Percentiles rank a stretch among this genome's conserved stretches.
phyloP scores from a whole-genome alignment of 2,329 filamentous ascomycete genomes.

The Arthroderma sp. region DNA sequence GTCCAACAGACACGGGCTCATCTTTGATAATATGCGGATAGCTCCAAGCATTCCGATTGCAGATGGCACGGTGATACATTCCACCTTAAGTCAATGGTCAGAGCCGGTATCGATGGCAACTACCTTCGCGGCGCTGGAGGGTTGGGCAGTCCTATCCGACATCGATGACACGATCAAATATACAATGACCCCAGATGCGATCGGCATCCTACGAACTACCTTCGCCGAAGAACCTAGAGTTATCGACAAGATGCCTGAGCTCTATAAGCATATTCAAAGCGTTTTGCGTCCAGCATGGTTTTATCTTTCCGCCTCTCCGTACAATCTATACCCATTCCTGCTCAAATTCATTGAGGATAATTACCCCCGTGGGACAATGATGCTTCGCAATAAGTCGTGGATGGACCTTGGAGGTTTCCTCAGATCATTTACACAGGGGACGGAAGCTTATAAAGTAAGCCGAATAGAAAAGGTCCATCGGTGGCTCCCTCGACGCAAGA shows the following conservation, averaged over 20 bases:
- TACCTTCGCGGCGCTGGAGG: constrained; percentile 58
- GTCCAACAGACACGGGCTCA: constrained; percentile 58
- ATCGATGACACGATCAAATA: constrained; percentile 94
- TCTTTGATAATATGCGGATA: constrained; percentile 46
- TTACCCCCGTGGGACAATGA: constrained; percentile 66
- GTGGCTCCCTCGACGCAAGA: constrained; percentile 66
- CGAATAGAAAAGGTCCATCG: constrained; percentile 63
- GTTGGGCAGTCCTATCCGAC: constrained; percentile 79
- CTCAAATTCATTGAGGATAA: constrained; percentile 55
- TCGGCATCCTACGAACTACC: constrained; percentile 69
- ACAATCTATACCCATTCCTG: constrained; percentile 85
- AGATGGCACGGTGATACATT: constrained; percentile 37
- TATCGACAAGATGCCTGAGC: constrained; percentile 67
- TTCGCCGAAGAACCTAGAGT: constrained; percentile 64
- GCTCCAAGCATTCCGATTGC: constrained; percentile 22
- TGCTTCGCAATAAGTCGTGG: constrained; percentile 77
- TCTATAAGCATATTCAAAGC: constrained; percentile 55
- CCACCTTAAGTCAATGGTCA: constrained; percentile 16
- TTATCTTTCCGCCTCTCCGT: constrained; percentile 86
- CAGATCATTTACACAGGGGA: constrained; percentile 63
- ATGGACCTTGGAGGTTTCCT: constrained; percentile 71
- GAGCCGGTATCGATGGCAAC: constrained; percentile 51
- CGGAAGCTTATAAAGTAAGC: constrained; percentile 72
- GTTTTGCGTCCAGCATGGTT: constrained; percentile 62
- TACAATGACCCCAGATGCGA: constrained; percentile 65